These are phyloP conservation scores for Chlorociboria aeruginascens DNA, from an alignment of 495 filamentous ascomycete genomes.

Conservation along the genomic window DNA sequence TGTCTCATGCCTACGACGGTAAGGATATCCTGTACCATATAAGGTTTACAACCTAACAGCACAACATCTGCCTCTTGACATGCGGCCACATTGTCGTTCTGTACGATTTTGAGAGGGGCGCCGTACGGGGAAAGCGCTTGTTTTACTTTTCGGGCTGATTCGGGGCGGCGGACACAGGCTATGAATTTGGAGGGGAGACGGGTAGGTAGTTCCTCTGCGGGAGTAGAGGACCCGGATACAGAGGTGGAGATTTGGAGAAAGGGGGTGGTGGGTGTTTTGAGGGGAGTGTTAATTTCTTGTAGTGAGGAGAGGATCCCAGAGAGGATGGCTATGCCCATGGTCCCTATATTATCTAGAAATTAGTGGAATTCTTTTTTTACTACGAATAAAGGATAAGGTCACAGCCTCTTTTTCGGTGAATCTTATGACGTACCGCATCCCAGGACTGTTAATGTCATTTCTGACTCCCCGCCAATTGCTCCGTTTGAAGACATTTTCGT, in stretches of 20 bases:
- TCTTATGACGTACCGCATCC: slow-evolving; percentile 48
- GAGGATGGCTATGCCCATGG: slow-evolving; percentile 75
- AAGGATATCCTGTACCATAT: slow-evolving; percentile 55
- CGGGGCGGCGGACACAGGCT: slow-evolving; percentile 55
- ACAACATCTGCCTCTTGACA: slow-evolving; percentile 25
- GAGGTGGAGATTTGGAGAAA: slow-evolving; percentile 19
- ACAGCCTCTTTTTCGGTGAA: too few species aligned
- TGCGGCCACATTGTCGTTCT: slow-evolving; percentile 15
- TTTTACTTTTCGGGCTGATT: slow-evolving; percentile 51
- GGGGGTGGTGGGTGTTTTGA: slow-evolving; percentile 25
- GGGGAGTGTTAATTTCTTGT: slow-evolving; percentile 20
- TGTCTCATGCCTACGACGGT: slow-evolving; percentile 50
- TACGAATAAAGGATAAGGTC: too few species aligned
- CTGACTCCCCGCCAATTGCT: slow-evolving; percentile 13
- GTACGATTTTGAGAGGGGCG: slow-evolving; percentile 28
- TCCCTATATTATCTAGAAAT: slow-evolving; percentile 34
- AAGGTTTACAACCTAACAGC: slow-evolving; percentile 68
- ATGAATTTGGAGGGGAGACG: slow-evolving; percentile 61
- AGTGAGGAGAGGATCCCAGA: slow-evolving; percentile 66
- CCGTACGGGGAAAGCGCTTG: slow-evolving; percentile 40
- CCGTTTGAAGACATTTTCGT: slow-evolving; percentile 8
- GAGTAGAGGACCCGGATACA: slow-evolving; percentile 36
- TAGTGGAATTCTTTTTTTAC: too few species aligned
- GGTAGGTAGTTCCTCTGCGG: slow-evolving; percentile 35
- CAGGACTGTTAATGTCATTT: slow-evolving; percentile 56